Base-by-base conservation (phyloP, 2,329 filamentous ascomycete genomes). In the Endocalyx cinctus region DNA sequence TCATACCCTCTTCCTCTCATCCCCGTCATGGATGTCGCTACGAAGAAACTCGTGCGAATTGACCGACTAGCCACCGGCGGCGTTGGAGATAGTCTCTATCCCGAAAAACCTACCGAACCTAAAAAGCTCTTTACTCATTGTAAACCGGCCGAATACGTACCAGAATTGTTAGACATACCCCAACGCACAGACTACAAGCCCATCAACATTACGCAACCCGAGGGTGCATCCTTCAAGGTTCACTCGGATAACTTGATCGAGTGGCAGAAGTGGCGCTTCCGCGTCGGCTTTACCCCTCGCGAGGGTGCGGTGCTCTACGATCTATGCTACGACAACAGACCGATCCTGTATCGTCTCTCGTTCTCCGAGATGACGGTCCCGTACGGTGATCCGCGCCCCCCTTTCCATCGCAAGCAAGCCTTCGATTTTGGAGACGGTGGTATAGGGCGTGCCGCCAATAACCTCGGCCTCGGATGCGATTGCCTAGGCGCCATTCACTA, bases 341-440 rank as follows among this genome's bases (percentile, higher is more conserved):
- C 70, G 26, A 60, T 81, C 28, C 60, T 82, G 45, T 75, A 79
- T 53, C 65, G 78, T 4, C 50, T 82, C 18, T 71, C 70, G 23
- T 64, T 81, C 38, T 74, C 70, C 37, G 78, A 82, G 50, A 82
- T 82, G 58, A 65, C 66, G 5, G 76, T 81, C 0, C 77, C 77
- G 2, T 83, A 82, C 43, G 77, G 67, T 2, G 78, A 82, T 46
- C 71, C 74, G 7, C 68, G 79, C 5, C 62, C 70, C 3, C 78
- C 78, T 0, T 83, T 73, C 48, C 75, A 79, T 27, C 68, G 77
- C 27, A 84, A 84, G 49, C 75, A 81, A 39, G 79, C 79, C 6
- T 84, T 84, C 42, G 80, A 84, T 48, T 77, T 84, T 41, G 80
- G 80, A 4, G 79, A 83, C 42, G 77, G 70, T 6, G 80, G 79